Evolutionary conservation across 139 green algal species (phyloP).

Genomic region (Chlamydomonas sp.): DNA sequence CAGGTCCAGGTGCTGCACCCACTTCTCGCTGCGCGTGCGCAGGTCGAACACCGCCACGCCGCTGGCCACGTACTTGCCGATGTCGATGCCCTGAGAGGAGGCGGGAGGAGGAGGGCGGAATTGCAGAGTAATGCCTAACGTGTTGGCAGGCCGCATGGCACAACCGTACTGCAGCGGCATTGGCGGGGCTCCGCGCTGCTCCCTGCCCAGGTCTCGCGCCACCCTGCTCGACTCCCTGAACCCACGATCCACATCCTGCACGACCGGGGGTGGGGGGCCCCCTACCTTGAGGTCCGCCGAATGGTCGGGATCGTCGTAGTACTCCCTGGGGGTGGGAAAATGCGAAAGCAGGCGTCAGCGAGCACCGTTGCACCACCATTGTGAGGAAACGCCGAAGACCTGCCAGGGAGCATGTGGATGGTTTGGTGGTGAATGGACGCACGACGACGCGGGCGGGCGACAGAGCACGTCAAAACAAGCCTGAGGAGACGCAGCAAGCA

Average conservation of each 20-base stretch:
- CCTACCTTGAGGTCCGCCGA: constrained; percentile 57
- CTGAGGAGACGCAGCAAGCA: no score
- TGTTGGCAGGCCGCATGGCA: no score
- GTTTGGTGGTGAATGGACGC: no score
- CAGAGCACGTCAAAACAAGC: no score
- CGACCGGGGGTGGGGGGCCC: constrained; percentile 42
- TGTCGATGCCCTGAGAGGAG: constrained; percentile 33
- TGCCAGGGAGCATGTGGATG: no score
- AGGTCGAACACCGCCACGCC: constrained; percentile 92
- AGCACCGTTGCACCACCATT: not conserved
- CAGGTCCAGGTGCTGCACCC: constrained; percentile 94
- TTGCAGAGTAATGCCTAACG: not conserved
- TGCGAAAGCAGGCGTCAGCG: not conserved
- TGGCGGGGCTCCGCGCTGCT: no score
- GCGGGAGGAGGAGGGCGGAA: not conserved
- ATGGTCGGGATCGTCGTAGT: constrained; percentile 84
- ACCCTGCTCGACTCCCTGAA: no score
- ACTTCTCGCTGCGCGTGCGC: constrained; percentile 76
- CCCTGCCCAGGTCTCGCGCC: no score
- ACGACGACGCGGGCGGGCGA: no score
- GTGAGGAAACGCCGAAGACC: no score
- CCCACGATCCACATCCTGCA: no score
- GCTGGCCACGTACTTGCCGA: constrained; percentile 56
- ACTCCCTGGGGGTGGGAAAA: constrained; percentile 77
- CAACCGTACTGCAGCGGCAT: no score